Base-by-base conservation (phyloP, 2,329 filamentous ascomycete species). In the Phyllosticta paracitricarpa region DNA sequence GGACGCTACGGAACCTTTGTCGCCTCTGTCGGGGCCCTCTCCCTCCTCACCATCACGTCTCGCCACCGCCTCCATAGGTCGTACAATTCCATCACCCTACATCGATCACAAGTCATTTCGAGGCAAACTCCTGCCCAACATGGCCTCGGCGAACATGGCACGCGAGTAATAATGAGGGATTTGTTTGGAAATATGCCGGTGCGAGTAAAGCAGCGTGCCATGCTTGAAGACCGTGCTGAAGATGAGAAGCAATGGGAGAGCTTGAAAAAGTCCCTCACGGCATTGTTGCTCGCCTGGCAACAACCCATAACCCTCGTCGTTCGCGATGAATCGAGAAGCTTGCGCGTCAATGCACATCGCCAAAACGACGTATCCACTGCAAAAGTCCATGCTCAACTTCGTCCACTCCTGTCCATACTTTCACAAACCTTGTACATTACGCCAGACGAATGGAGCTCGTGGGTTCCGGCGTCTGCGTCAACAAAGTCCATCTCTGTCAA, bases 161-260 rank as follows among this genome's bases (percentile, higher is more conserved):
- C 92, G 0, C 82, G 84, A 28, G 85, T 93, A 1, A 81, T 81
- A 0, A 87, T 96, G 5, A 84, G 86, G 61, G 87, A 96, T 71
- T 77, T 97, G 0, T 97, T 97, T 73, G 91, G 92, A 0, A 88
- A 86, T 62, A 89, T 97, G 84, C 91, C 93, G 0, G 93, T 97
- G 12, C 85, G 93, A 14, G 87, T 95, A 26, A 96, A 94, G 70
- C 89, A 91, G 67, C 83, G 91, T 64, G 83, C 83, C 0, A 66
- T 84, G 2, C 75, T 65, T 77, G 84, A 67, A 79, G 78, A 66
- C 65, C 79, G 62, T 10, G 69, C 77, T 25, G 77, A 86, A 56
- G 73, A 81, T 3, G 79, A 81, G 22, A 87, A 81, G 65, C 81
- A 88, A 58, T 93, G 89, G 84, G 81, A 85, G 28, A 73, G 73